Conservation (phyloP, 2,329 filamentous ascomycete species). For the Aspergillus calidoustus region DNA sequence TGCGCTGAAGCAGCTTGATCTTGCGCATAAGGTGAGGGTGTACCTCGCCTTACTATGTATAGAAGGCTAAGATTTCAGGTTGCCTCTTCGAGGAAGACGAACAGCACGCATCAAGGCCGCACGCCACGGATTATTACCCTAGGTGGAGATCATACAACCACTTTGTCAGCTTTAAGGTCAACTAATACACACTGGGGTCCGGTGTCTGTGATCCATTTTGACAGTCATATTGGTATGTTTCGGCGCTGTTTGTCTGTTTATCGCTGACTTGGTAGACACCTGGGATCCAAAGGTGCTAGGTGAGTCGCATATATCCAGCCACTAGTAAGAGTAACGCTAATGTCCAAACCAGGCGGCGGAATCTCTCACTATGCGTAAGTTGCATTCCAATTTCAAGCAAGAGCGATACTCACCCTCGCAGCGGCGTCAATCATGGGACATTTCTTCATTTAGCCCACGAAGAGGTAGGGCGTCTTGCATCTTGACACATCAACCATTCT, state of each 20-base stretch:
- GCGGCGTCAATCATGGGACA: conserved; percentile 61
- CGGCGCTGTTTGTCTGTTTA: background rate
- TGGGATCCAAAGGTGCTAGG: conserved; percentile 60
- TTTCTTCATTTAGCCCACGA: conserved; percentile 62
- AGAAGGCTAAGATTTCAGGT: conserved; percentile 32
- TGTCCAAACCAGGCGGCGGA: conserved; percentile 18
- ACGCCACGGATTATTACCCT: conserved; percentile 57
- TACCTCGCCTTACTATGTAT: background rate
- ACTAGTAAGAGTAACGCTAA: background rate
- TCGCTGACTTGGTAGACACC: conserved; percentile 44
- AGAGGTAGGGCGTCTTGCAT: conserved; percentile 38
- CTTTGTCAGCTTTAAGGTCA: conserved; percentile 57
- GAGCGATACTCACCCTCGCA: conserved; percentile 21
- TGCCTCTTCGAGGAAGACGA: conserved; percentile 52
- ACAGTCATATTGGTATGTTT: conserved; percentile 50
- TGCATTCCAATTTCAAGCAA: background rate
- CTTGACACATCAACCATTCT: background rate
- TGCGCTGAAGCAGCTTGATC: conserved; percentile 58
- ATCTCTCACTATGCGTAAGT: conserved; percentile 40
- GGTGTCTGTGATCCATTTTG: conserved; percentile 63
- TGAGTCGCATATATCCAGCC: conserved; percentile 24
- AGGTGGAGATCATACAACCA: conserved; percentile 62
- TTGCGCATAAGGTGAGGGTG: conserved; percentile 50
- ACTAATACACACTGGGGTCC: conserved; percentile 55
- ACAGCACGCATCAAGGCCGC: conserved; percentile 38